These are phyloP conservation scores for Lepidium didymum DNA, from an alignment of 345 rosid species.

Conservation along the genomic window DNA sequence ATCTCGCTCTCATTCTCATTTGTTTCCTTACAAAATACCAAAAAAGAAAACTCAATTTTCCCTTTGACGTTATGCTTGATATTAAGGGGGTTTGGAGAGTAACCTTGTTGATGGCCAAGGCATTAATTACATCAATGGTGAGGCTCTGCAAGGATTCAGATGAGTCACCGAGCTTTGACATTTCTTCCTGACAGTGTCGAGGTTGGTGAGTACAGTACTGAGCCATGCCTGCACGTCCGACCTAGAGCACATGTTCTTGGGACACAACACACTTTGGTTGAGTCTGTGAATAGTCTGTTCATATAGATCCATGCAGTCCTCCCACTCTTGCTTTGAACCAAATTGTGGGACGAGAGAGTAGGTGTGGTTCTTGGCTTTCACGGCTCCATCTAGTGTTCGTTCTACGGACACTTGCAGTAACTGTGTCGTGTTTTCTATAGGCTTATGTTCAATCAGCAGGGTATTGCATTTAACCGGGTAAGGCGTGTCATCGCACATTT, in stretches of 20 bases:
- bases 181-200: slow-evolving; percentile 56
- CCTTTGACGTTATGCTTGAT: not conserved
- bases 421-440: slow-evolving; percentile 26
- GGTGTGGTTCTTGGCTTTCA: slow-evolving; percentile 26
- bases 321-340: slow-evolving; percentile 40
- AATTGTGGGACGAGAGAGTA: slow-evolving; percentile 19
- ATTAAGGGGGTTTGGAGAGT: not conserved
- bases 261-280: slow-evolving; percentile 29
- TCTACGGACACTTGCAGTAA: slow-evolving; percentile 41
- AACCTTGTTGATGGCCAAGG: slow-evolving; percentile 44
- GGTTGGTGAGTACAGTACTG: slow-evolving; percentile 71
- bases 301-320: slow-evolving; percentile 59
- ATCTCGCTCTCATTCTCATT: not conserved
- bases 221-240: slow-evolving; percentile 80
- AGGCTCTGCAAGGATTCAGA: slow-evolving; percentile 27
- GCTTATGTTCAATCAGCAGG: slow-evolving; percentile 13
- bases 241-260: slow-evolving; percentile 26
- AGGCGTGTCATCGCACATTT: slow-evolving; percentile 51
- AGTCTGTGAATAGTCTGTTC: slow-evolving; percentile 47
- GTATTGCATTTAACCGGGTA: slow-evolving; percentile 50
- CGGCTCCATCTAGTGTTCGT: slow-evolving; percentile 39
- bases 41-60: not conserved
- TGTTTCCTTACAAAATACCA: slow-evolving; percentile 6
- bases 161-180: slow-evolving; percentile 39
- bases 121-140: slow-evolving; percentile 43